Percentiles rank a stretch among this genome's conserved stretches.
Conservation (phyloP, 1,284 basidiomycete genomes). For the Trichosporon inkin region DNA sequence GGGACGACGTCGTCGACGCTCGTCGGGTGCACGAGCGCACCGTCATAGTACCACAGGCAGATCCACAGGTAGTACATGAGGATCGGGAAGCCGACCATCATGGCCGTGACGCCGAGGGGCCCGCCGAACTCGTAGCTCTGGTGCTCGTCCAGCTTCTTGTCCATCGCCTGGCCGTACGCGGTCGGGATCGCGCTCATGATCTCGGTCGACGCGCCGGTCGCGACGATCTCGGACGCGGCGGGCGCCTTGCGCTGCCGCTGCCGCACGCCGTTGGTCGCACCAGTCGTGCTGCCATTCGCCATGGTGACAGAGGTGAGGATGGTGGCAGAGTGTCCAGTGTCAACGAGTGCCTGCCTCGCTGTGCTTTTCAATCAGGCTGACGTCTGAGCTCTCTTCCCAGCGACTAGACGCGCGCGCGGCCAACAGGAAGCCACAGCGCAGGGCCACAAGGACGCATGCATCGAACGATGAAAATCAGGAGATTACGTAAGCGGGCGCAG, state of each 20-base stretch:
- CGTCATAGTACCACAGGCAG: slow-evolving; percentile 94
- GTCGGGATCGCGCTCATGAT: slow-evolving; percentile 48
- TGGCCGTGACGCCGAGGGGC: slow-evolving; percentile 80
- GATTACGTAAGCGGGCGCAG: neutral
- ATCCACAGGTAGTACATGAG: slow-evolving; percentile 86
- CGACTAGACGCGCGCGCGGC: too few species aligned
- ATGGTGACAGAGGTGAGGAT: slow-evolving; percentile 13
- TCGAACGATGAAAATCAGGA: neutral
- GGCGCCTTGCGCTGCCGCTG: slow-evolving; percentile 9
- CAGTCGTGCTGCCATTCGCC: slow-evolving; percentile 29
- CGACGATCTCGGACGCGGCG: slow-evolving; percentile 6
- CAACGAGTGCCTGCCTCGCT: neutral
- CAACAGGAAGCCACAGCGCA: neutral
- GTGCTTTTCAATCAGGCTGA: neutral
- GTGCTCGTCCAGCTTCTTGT: slow-evolving; percentile 72
- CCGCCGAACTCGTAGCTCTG: slow-evolving; percentile 94
- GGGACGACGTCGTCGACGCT: slow-evolving; percentile 70
- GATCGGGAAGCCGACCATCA: slow-evolving; percentile 87
- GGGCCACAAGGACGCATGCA: neutral
- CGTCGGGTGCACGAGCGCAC: slow-evolving; percentile 70
- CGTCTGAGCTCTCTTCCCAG: too few species aligned
- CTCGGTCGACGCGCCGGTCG: slow-evolving; percentile 19
- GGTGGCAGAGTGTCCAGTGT: neutral
- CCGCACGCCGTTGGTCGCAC: neutral
- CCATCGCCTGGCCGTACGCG: slow-evolving; percentile 64